Conservation (phyloP, 208 protist species). For the Crithidia bombi region DNA sequence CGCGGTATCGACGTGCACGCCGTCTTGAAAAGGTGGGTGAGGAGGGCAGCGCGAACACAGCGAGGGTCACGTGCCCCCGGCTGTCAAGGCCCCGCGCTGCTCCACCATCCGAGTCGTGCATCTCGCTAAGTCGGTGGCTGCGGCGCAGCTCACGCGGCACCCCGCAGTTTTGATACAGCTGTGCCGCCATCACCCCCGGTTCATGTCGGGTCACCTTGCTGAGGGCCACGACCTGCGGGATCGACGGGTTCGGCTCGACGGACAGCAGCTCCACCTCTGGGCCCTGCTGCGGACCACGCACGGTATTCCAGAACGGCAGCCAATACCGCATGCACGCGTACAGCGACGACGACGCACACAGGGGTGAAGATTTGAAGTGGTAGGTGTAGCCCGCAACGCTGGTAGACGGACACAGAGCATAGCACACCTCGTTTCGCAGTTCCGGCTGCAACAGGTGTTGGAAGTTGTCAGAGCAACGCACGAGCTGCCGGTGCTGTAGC, state of each 20-base stretch:
- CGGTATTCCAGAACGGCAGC: slow-evolving; percentile 35
- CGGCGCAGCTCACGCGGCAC: slow-evolving; percentile 8
- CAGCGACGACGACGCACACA: slow-evolving; percentile 24
- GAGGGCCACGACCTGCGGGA: slow-evolving; percentile 54
- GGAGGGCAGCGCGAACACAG: not conserved
- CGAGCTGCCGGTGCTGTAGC: slow-evolving; percentile 51
- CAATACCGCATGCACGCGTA: slow-evolving; percentile 78
- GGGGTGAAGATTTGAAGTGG: slow-evolving; percentile 18
- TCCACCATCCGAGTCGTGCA: not conserved
- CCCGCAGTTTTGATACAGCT: slow-evolving; percentile 49
- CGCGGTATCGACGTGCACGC: not conserved
- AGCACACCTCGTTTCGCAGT: slow-evolving; percentile 29
- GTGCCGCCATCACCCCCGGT: slow-evolving; percentile 38
- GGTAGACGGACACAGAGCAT: slow-evolving; percentile 25
- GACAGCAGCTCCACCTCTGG: slow-evolving; percentile 23
- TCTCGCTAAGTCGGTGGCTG: slow-evolving; percentile 5
- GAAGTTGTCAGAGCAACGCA: slow-evolving; percentile 31
- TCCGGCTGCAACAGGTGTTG: slow-evolving; percentile 28
- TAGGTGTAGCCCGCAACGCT: slow-evolving; percentile 25
- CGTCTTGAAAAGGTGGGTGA: not conserved
- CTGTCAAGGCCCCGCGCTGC: not conserved
- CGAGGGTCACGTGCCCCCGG: not conserved
- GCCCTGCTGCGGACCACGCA: not conserved
- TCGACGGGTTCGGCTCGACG: slow-evolving; percentile 41
- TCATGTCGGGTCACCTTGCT: slow-evolving; percentile 44